Evolutionary conservation across 495 filamentous ascomycete genomes (phyloP).

Genomic region (Parachaetomium inaequale): DNA sequence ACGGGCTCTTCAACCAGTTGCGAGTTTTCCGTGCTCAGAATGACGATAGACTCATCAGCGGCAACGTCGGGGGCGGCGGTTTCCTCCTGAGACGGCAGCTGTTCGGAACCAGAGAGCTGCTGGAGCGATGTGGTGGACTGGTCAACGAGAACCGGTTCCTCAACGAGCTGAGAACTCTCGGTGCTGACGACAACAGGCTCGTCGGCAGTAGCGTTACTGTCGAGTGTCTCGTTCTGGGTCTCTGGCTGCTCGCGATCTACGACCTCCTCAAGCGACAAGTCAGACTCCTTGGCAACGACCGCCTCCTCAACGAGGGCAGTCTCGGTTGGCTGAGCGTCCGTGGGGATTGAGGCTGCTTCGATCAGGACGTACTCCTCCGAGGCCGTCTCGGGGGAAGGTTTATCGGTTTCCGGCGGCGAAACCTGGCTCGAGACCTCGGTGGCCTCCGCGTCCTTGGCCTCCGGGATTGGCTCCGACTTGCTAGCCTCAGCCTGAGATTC

Average conservation of each 20-base stretch:
- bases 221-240: background rate
- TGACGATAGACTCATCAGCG: slow-evolving; percentile 3
- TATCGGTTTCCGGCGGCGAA: background rate
- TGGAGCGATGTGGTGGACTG: slow-evolving; percentile 19
- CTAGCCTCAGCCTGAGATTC: background rate
- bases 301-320: slow-evolving; percentile 13
- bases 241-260: slow-evolving; percentile 4
- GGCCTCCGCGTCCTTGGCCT: background rate
- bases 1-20: slow-evolving; percentile 10
- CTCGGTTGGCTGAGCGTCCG: slow-evolving; percentile 12
- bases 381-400: slow-evolving; percentile 8
- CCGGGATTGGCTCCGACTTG: background rate
- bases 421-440: background rate
- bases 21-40: slow-evolving; percentile 1
- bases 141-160: slow-evolving; percentile 19
- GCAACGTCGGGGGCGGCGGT: background rate
- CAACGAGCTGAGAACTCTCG: slow-evolving; percentile 7
- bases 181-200: background rate
- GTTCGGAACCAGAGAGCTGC: slow-evolving; percentile 13
- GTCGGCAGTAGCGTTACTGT: background rate
- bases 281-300: background rate
- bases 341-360: slow-evolving; percentile 14
- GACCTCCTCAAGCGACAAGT: slow-evolving; percentile 4
- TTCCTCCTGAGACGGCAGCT: slow-evolving; percentile 5
- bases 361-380: slow-evolving; percentile 29